phyloP scores from a whole-genome alignment of 2,329 filamentous ascomycete genomes.

The Cytospora mali region DNA sequence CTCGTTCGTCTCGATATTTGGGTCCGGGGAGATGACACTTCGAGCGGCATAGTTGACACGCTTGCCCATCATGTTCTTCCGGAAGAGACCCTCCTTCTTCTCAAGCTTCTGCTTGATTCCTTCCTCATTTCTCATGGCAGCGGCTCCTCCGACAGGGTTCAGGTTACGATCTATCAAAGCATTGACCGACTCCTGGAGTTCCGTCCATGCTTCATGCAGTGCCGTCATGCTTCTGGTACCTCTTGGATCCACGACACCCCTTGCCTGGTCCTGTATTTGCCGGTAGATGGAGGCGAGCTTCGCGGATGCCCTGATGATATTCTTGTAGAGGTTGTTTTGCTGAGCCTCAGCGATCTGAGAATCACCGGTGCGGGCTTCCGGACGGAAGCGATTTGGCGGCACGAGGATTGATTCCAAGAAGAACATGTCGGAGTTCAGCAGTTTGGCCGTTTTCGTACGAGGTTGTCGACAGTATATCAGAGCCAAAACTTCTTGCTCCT shows the following conservation, averaged over 20 bases:
- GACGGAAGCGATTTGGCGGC: constrained; percentile 88
- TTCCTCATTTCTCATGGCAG: constrained; percentile 79
- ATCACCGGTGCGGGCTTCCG: constrained; percentile 79
- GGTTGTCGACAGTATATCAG: constrained; percentile 84
- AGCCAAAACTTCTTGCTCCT: constrained; percentile 80
- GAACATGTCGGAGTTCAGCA: constrained; percentile 85
- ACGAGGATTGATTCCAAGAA: constrained; percentile 87
- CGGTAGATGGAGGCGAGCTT: constrained; percentile 68
- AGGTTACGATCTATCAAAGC: constrained; percentile 88
- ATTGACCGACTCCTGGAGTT: constrained; percentile 88
- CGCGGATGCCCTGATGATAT: constrained; percentile 76
- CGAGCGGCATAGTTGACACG: constrained; percentile 97
- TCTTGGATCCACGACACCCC: constrained; percentile 39
- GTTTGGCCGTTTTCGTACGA: constrained; percentile 55
- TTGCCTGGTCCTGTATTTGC: constrained; percentile 27
- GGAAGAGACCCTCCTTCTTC: constrained; percentile 97
- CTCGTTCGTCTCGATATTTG: constrained; percentile 98
- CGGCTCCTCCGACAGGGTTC: constrained; percentile 77
- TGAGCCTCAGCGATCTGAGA: constrained; percentile 84
- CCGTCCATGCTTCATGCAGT: constrained; percentile 79
- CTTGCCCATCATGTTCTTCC: constrained; percentile 99
- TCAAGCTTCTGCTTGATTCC: constrained; percentile 98
- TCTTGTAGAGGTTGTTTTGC: constrained; percentile 86
- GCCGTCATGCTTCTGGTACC: constrained; percentile 44
- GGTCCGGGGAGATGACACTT: constrained; percentile 97